Evolutionary conservation across 1,284 basidiomycete genomes (phyloP), one percentile per base, ranked within the genome.

Genomic region (Phellinidium pouzarii): DNA sequence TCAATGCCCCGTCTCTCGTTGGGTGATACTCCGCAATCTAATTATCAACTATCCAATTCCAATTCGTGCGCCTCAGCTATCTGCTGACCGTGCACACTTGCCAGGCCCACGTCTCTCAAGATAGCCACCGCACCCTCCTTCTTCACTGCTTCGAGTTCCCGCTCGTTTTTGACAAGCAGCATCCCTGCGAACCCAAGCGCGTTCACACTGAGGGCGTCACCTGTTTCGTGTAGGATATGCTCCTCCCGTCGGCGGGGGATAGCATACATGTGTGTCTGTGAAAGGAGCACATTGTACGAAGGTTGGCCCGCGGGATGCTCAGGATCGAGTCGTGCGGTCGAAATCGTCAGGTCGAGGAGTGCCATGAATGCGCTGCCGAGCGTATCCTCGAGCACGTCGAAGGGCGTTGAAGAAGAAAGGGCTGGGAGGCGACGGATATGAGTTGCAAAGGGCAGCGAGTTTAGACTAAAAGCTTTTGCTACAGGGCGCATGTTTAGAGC

Each of bases 161-260:
- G 73, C 54, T 84, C 79, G 59, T 83, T 89, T 71, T 85, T 89
- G 40, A 89, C 90, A 47, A 94, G 77, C 55, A 94, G 62, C 81
- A 89, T 79, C 2, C 92, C 91, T 11, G 89, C 87, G 64, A 85
- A 94, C n/a, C 88, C 92, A 34, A 93, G 75, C 44, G 91, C 77
- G 65, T 94, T 94, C 31, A 94, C 74, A 59, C 79, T 80, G 41
- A 94, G 65, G 55, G 66, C 58, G 34, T 79, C 76, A 14, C 78
- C 77, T 4, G 76, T 78, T 53, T 71, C 72, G 49, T 66, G 53
- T 7, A 85, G 66, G 12, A 64, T 68, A 64, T 83, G 74, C 14
- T 66, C 68, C 62, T 88, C 86, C 42, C 69, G 66, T 49, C 74
- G 74, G 41, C 91, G 80, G 20, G 91, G 91, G 61, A 94, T 82